Percentiles rank a stretch among this genome's conserved stretches.
phyloP scores from a whole-genome alignment of 2,329 filamentous ascomycete genomes.

The Geosmithia flava region DNA sequence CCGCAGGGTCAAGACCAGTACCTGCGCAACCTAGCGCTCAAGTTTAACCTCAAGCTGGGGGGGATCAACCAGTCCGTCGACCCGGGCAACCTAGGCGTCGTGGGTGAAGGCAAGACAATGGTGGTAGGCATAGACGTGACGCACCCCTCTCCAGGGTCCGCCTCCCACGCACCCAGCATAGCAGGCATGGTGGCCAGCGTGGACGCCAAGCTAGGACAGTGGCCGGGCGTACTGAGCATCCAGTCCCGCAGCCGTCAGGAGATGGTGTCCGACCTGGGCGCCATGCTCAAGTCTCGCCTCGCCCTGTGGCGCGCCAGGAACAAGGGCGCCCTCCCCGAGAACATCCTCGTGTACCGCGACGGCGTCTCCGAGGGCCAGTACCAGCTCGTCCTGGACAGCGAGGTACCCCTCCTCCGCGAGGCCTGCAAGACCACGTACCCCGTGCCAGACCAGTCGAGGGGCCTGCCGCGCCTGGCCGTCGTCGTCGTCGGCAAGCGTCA shows the following conservation, averaged over 20 bases:
- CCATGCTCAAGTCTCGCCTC: slow-evolving; percentile 53
- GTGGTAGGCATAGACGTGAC: slow-evolving; percentile 82
- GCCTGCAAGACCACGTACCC: slow-evolving; percentile 40
- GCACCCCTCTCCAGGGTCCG: slow-evolving; percentile 50
- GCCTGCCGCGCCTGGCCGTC: slow-evolving; percentile 55
- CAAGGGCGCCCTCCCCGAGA: slow-evolving; percentile 39
- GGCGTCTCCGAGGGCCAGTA: slow-evolving; percentile 87
- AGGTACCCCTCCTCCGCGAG: slow-evolving; percentile 52
- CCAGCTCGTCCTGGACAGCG: slow-evolving; percentile 48
- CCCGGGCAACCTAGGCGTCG: slow-evolving; percentile 44
- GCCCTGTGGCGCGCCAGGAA: slow-evolving; percentile 51
- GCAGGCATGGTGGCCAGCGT: slow-evolving; percentile 71
- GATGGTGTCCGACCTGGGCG: slow-evolving; percentile 53
- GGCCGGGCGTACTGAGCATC: slow-evolving; percentile 60
- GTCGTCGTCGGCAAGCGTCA: slow-evolving; percentile 81
- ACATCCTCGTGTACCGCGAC: slow-evolving; percentile 78
- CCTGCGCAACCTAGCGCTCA: slow-evolving; percentile 60
- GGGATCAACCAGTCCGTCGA: slow-evolving; percentile 58
- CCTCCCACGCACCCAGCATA: slow-evolving; percentile 49
- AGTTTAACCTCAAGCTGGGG: slow-evolving; percentile 71
- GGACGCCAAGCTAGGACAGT: slow-evolving; percentile 60
- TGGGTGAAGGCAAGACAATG: slow-evolving; percentile 59
- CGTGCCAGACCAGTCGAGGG: slow-evolving; percentile 32
- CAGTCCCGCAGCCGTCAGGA: slow-evolving; percentile 52
- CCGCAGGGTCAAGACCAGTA: slow-evolving; percentile 27